phyloP scores from a whole-genome alignment of 257 asterid genomes.

The Perilla frutescens region DNA sequence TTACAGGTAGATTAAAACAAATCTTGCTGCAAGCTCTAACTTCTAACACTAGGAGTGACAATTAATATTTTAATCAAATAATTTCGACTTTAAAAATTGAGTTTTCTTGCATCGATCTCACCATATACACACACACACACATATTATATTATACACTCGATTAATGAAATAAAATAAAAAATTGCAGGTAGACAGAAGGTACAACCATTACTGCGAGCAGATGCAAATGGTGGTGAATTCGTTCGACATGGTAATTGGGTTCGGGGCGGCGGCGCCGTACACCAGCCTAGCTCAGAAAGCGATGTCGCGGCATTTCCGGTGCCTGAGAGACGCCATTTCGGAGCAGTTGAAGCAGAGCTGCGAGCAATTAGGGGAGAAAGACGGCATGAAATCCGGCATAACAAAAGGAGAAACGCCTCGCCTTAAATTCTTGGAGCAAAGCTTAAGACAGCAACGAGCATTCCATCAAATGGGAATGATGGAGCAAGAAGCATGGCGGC shows the following conservation, averaged over 20 bases:
- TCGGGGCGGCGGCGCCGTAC: slow-evolving; percentile 88
- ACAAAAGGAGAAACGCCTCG: slow-evolving; percentile 97
- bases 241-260: slow-evolving; percentile 93
- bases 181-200: slow-evolving; percentile 84
- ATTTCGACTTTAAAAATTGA: not conserved
- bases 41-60: too few relatives aligned
- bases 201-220: slow-evolving; percentile 91
- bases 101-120: too few relatives aligned
- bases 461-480: slow-evolving; percentile 91
- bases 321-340: slow-evolving; percentile 79
- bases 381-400: slow-evolving; percentile 64
- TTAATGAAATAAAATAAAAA: not conserved
- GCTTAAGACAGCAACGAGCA: slow-evolving; percentile 79
- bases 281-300: slow-evolving; percentile 89
- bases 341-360: slow-evolving; percentile 70
- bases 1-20: not conserved
- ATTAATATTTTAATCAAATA: not conserved
- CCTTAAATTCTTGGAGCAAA: slow-evolving; percentile 74
- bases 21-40: too few relatives aligned
- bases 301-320: slow-evolving; percentile 93
- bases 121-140: too few relatives aligned
- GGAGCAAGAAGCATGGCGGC: slow-evolving; percentile 99
- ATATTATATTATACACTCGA: too few relatives aligned
- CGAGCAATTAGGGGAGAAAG: slow-evolving; percentile 81
- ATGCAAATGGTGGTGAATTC: slow-evolving; percentile 97